These are phyloP conservation scores for Epichloe festucae DNA, from an alignment of 2,329 filamentous ascomycete genomes.

Conservation along the genomic window DNA sequence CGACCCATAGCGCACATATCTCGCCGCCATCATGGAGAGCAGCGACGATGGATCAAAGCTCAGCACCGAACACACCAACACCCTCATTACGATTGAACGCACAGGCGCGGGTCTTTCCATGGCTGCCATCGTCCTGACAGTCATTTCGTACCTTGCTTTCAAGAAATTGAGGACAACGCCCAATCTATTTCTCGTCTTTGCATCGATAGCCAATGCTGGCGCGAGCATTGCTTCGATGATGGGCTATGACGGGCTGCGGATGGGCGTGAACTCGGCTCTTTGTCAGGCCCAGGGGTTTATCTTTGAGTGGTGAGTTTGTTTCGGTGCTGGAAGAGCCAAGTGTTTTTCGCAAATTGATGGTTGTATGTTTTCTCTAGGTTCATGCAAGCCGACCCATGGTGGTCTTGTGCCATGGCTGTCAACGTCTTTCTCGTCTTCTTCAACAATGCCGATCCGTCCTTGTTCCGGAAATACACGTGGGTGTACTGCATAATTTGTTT, in stretches of 20 bases:
- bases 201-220: slow-evolving; percentile 30
- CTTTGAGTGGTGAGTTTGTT: slow-evolving; percentile 48
- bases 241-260: slow-evolving; percentile 48
- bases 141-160: slow-evolving; percentile 35
- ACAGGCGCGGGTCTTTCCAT: slow-evolving; percentile 41
- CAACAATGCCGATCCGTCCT: slow-evolving; percentile 41
- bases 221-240: slow-evolving; percentile 56
- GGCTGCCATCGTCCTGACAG: slow-evolving; percentile 34
- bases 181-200: slow-evolving; percentile 34
- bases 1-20: background rate
- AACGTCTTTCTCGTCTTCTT: slow-evolving; percentile 65
- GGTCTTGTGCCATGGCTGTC: slow-evolving; percentile 69
- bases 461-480: slow-evolving; percentile 57
- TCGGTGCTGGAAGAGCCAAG: too few species aligned
- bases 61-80: slow-evolving; percentile 24
- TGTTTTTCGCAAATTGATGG: background rate
- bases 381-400: slow-evolving; percentile 62
- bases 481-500: slow-evolving; percentile 59
- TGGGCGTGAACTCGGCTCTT: slow-evolving; percentile 39
- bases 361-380: slow-evolving; percentile 37
- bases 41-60: slow-evolving; percentile 13
- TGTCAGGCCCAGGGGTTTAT: slow-evolving; percentile 50
- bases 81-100: slow-evolving; percentile 38
- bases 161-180: slow-evolving; percentile 42
- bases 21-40: slow-evolving; percentile 1